These are phyloP conservation scores for Aspergillus melleus DNA, from an alignment of 2,329 filamentous ascomycete genomes.

Conservation along the genomic window DNA sequence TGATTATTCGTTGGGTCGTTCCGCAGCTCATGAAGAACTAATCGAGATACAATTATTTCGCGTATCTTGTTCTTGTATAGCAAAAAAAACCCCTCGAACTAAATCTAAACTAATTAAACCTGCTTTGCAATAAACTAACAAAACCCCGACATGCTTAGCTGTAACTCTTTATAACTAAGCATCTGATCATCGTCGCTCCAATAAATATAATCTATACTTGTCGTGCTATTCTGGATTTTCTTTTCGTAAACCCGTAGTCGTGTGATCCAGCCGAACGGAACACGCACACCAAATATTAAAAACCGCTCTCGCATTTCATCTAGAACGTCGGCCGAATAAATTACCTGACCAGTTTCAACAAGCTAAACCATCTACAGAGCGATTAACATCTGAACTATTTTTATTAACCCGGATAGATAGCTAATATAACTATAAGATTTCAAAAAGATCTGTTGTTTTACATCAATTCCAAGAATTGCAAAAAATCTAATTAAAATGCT, in stretches of 20 bases:
- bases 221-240: slow-evolving; percentile 5
- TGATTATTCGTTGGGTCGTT: background rate
- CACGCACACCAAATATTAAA: background rate
- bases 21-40: background rate
- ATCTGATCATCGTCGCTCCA: slow-evolving; percentile 10
- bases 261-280: slow-evolving; percentile 2
- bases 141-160: background rate
- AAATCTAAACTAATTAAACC: background rate
- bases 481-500: slow-evolving; percentile 1
- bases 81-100: slow-evolving; percentile 1
- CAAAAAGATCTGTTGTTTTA: slow-evolving; percentile 1
- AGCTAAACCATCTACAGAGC: background rate
- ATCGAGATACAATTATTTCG: background rate
- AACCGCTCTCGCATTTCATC: background rate
- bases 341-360: background rate
- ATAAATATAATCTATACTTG: slow-evolving; percentile 5
- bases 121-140: background rate
- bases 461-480: background rate
- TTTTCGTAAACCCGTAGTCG: background rate
- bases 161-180: slow-evolving; percentile 2
- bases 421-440: slow-evolving; percentile 2
- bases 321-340: background rate
- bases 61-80: background rate
- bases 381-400: slow-evolving; percentile 7
- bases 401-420: slow-evolving; percentile 2